Evolutionary conservation across 345 rosid genomes (phyloP).

Genomic region (Excoecaria agallocha): DNA sequence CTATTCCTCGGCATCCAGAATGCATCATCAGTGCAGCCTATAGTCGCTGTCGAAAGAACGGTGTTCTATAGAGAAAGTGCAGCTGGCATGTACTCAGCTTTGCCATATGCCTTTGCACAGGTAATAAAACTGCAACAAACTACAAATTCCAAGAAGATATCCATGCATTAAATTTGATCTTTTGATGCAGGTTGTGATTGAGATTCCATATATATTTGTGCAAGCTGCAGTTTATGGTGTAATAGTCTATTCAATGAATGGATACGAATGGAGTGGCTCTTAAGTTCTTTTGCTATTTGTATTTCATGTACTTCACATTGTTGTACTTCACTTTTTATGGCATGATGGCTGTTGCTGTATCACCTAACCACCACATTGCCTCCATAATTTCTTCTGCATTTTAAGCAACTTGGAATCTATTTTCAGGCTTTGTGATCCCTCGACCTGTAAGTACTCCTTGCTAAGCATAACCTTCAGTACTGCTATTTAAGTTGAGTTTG

Average conservation of each 20-base stretch:
- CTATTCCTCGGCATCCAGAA: conserved; percentile 64
- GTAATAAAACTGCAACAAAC: not conserved
- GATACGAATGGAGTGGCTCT: conserved; percentile 12
- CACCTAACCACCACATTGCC: conserved; percentile 18
- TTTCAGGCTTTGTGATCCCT: conserved; percentile 19
- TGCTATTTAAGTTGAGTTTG: not conserved
- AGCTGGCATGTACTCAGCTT: conserved; percentile 73
- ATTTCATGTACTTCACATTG: conserved; percentile 20
- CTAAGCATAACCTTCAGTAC: not conserved
- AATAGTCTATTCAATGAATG: conserved; percentile 14
- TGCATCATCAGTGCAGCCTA: conserved; percentile 50
- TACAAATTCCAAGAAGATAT: not conserved
- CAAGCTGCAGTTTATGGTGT: conserved; percentile 18
- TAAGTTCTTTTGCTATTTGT: conserved; percentile 22
- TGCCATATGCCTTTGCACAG: conserved; percentile 72
- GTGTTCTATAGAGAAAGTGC: conserved; percentile 74
- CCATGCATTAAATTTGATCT: not conserved
- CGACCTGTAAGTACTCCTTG: not conserved
- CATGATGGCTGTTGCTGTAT: conserved; percentile 16
- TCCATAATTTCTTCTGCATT: conserved; percentile 16
- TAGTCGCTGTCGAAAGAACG: conserved; percentile 59
- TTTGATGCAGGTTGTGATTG: conserved; percentile 17
- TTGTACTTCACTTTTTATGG: conserved; percentile 25
- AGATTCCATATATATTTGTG: conserved; percentile 19
- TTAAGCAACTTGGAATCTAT: conserved; percentile 20